Base-by-base conservation (phyloP, 306 rosid genomes). In the Ormosia semicastrata region DNA sequence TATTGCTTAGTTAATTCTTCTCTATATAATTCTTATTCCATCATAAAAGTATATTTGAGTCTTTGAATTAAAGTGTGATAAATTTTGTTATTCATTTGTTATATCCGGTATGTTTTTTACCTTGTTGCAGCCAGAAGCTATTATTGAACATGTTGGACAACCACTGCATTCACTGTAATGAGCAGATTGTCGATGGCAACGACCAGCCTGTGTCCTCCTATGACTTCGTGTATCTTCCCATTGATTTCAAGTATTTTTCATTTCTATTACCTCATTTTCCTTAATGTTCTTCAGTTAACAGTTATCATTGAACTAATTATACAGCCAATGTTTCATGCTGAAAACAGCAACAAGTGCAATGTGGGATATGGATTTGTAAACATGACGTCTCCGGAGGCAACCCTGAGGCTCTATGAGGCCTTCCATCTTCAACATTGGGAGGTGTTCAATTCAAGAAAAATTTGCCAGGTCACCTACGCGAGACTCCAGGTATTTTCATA, bases 361-460 rank as follows among this genome's bases (percentile, higher is more conserved):
- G 98, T 95, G 83, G 99, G 99, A 58, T 95, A 95, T 57, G 99
- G 99, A 24, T 95, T 95, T 63, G 99, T 95, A 82, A 95, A 95
- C 86, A 92, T 95, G 99, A 95, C 99, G 6, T 81, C 94, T 3
- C 97, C 97, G 0, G 89, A 90, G 67, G 99, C 97, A 1, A 88
- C 96, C 1, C 66, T 91, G 78, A 85, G 98, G 80, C 86, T 95
- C 29, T 93, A 95, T 80, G 93, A 93, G 82, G 97, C 99, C 5
- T 95, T 93, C 62, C 98, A 95, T 67, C 93, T 73, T 56, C 98
- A 93, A 65, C 95, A 78, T n/a, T 95, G 99, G 99, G 96, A 95
- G 86, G 94, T 92, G 0, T 95, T 95, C 60, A 95, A 95, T 82
- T 95, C 99, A 1, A 92, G 97, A 68, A 95, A 95, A 87, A 91